Conservation (phyloP, 371 early-diverging fungal species). For the Parasitella parasitica region DNA sequence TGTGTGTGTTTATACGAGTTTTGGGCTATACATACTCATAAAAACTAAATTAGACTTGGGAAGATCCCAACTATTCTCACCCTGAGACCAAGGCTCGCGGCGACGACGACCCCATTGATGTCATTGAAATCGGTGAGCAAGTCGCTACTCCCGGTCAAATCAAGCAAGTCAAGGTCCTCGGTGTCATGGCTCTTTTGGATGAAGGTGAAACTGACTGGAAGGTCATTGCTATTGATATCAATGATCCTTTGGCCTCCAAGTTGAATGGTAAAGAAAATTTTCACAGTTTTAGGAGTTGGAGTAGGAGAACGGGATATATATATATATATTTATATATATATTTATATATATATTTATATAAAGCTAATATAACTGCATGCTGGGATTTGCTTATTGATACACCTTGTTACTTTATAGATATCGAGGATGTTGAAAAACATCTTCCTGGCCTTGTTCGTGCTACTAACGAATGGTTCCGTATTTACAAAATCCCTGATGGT, state of each 20-base stretch:
- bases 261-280: constrained; percentile 61
- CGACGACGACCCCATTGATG: constrained; percentile 97
- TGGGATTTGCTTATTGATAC: background rate
- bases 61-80: constrained; percentile 82
- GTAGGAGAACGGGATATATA: background rate
- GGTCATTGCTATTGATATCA: constrained; percentile 89
- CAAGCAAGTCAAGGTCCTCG: constrained; percentile 96
- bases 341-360: too few species aligned
- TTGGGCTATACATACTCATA: too few species aligned
- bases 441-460: constrained; percentile 91
- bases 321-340: too few species aligned
- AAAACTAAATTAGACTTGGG: constrained; percentile 76
- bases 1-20: too few species aligned
- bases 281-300: background rate
- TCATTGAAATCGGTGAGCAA: constrained; percentile 90
- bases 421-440: constrained; percentile 93
- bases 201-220: constrained; percentile 99
- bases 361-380: background rate
- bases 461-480: constrained; percentile 96
- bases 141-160: constrained; percentile 88
- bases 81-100: constrained; percentile 83
- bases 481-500: constrained; percentile 98
- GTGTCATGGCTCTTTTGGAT: constrained; percentile 93
- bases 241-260: constrained; percentile 86
- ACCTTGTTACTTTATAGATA: constrained; percentile 45